A percentile compares a stretch with the other conserved stretches of the same genome.
Evolutionary conservation across 805 yeast genomes (phyloP).

Genomic region (baker's yeast (Saccharomyces cerevisiae)): DNA sequence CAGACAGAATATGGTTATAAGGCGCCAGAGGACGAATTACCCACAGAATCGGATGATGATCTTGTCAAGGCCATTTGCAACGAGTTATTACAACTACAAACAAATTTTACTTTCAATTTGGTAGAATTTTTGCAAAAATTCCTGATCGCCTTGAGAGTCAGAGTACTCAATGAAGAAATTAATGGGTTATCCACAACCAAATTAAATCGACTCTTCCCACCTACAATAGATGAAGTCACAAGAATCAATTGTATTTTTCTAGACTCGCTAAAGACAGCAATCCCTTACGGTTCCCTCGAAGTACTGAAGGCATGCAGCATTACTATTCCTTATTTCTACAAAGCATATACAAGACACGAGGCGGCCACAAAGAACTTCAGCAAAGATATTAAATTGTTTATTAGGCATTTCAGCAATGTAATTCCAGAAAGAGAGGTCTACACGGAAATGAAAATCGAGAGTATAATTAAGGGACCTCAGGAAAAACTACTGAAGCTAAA

Average conservation of each 20-base stretch:
- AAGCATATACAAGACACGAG: conserved; percentile 88
- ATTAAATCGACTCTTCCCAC: conserved; percentile 79
- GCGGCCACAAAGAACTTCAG: conserved; percentile 74
- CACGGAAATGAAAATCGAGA: conserved; percentile 46
- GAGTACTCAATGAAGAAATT: conserved; percentile 49
- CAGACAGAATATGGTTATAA: conserved; percentile 62
- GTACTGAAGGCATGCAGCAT: conserved; percentile 71
- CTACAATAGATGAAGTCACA: conserved; percentile 90
- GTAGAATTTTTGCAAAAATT: conserved; percentile 72
- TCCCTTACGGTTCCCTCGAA: conserved; percentile 65
- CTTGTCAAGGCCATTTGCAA: conserved; percentile 47
- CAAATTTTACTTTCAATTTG: conserved; percentile 60
- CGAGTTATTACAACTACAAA: conserved; percentile 65
- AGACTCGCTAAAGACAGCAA: conserved; percentile 63
- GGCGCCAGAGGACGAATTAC: conserved; percentile 39
- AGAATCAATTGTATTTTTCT: conserved; percentile 79
- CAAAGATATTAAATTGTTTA: conserved; percentile 36
- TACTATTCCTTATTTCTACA: conserved; percentile 82
- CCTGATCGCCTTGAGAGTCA: conserved; percentile 67
- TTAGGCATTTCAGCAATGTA: conserved; percentile 29
- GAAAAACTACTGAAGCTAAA: conserved; percentile 65
- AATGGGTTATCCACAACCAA: conserved; percentile 50
- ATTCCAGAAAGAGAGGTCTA: conserved; percentile 29
- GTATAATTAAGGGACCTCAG: conserved; percentile 55
- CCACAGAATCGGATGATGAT: conserved; percentile 26